Base-by-base conservation (phyloP, 129 eudicot species). In the Apium graveolens region DNA sequence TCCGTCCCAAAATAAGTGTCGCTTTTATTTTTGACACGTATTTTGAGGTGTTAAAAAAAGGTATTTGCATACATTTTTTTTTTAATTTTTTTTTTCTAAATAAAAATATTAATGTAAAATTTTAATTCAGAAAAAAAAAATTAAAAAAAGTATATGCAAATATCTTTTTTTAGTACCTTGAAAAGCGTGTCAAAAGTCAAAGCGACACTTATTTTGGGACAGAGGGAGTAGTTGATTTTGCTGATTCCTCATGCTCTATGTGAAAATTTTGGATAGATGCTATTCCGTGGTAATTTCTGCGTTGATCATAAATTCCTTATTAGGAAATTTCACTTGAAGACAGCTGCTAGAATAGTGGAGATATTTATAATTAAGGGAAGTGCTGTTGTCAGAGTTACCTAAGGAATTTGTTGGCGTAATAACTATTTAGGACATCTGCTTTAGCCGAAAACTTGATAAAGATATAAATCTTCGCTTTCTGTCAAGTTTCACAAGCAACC, bases 361-460 rank as follows among this genome's bases (percentile, higher is more conserved):
- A 55, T 63, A 63, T n/a, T n/a, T 29, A 29, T 27, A 29, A 27
- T 65, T 26, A 11, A 12, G 38, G 70, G 5, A 0, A 0, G 70
- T 10, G 34, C 35, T 62, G 14, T n/a, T 62, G 69, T 27, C 29
- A 27, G 69, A 62, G 69, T 62, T 14, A 62, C 69, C 35, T 0
- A 10, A 10, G 35, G 4, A 34, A 26, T 8, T 10, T 62, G 69
- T 62, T 62, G 17, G 2, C 18, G 11, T 62, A 27, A 17, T 26
- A 62, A 62, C 18, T 63, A 63, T 63, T 63, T 63, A 63, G 37
- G 70, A 20, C 70, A 63, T 27, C 69, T 62, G 69, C 14, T 62
- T 10, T 27, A 62, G 32, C 2, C 5, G 35, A 62, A 35, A 62
- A 62, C 35, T 9, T 62, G 14, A 62, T 27, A 62, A 62, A 26